Evolutionary conservation across 345 rosid genomes (phyloP).

Genomic region (Bruguiera sexangula): DNA sequence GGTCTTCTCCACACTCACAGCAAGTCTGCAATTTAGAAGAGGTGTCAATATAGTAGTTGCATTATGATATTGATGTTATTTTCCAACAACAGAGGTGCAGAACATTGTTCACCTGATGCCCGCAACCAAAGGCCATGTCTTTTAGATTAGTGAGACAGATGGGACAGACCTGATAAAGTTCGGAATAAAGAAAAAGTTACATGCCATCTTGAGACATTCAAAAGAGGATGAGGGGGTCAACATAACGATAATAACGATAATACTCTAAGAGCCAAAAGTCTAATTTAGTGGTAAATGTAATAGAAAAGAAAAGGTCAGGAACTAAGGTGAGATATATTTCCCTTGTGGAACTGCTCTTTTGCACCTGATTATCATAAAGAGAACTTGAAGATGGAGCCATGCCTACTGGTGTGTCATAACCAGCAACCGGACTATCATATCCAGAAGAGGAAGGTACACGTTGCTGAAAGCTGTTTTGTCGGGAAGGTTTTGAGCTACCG

Average conservation of each 20-base stretch:
- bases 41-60: background rate
- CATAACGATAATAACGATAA: background rate
- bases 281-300: background rate
- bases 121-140: slow-evolving; percentile 82
- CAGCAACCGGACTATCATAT: slow-evolving; percentile 23
- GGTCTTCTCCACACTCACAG: slow-evolving; percentile 66
- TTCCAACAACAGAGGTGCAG: background rate
- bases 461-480: slow-evolving; percentile 38
- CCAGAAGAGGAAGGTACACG: slow-evolving; percentile 19
- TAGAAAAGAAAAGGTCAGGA: background rate
- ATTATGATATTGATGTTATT: background rate
- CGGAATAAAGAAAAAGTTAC: background rate
- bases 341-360: background rate
- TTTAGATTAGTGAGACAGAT: slow-evolving; percentile 58
- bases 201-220: background rate
- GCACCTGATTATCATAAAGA: slow-evolving; percentile 50
- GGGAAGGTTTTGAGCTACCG: slow-evolving; percentile 31
- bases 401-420: slow-evolving; percentile 33
- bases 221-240: background rate
- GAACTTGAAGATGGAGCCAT: slow-evolving; percentile 34
- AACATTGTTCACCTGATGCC: slow-evolving; percentile 58
- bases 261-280: background rate
- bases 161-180: slow-evolving; percentile 54
- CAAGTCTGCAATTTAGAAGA: slow-evolving; percentile 48
- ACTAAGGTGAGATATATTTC: background rate